These are phyloP conservation scores for Amesomyces nigricolor DNA, from an alignment of 2,329 filamentous ascomycete species.

Conservation along the genomic window DNA sequence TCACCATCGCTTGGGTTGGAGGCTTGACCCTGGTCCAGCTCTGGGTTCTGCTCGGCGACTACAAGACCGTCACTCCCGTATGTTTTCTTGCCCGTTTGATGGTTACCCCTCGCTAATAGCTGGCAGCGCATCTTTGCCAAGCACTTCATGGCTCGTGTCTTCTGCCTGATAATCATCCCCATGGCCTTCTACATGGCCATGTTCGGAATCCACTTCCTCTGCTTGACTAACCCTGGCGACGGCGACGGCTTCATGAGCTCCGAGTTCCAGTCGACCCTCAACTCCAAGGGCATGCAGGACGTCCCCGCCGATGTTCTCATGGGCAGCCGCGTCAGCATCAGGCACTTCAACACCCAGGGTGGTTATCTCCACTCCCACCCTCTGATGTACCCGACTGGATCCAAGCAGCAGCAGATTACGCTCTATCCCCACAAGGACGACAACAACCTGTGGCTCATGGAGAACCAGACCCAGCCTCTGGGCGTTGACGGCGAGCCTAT, in stretches of 20 bases:
- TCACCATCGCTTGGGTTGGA: conserved; percentile 98
- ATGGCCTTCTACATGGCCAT: conserved; percentile 88
- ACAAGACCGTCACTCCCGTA: conserved; percentile 69
- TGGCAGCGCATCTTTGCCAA: conserved; percentile 71
- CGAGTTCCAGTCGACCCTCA: conserved; percentile 95
- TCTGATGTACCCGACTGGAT: conserved; percentile 96
- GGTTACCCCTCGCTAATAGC: neutral
- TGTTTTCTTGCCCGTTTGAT: neutral
- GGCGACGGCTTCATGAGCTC: conserved; percentile 99
- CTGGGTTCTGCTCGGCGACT: conserved; percentile 90
- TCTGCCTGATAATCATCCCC: conserved; percentile 89
- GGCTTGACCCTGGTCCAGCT: conserved; percentile 84
- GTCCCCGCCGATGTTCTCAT: conserved; percentile 87
- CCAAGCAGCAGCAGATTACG: conserved; percentile 97
- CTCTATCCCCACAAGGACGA: conserved; percentile 98
- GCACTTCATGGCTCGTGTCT: conserved; percentile 84
- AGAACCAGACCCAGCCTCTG: conserved; percentile 93
- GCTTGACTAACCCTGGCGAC: conserved; percentile 89
- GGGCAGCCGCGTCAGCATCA: conserved; percentile 77
- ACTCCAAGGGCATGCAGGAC: conserved; percentile 93
- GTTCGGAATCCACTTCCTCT: conserved; percentile 95
- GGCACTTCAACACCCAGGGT: conserved; percentile 95
- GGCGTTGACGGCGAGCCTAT: conserved; percentile 69
- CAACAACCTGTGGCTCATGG: conserved; percentile 90
- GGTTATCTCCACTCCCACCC: conserved; percentile 95